Base-by-base conservation (phyloP, 2,329 filamentous ascomycete species). In the Fusarium sacchari region DNA sequence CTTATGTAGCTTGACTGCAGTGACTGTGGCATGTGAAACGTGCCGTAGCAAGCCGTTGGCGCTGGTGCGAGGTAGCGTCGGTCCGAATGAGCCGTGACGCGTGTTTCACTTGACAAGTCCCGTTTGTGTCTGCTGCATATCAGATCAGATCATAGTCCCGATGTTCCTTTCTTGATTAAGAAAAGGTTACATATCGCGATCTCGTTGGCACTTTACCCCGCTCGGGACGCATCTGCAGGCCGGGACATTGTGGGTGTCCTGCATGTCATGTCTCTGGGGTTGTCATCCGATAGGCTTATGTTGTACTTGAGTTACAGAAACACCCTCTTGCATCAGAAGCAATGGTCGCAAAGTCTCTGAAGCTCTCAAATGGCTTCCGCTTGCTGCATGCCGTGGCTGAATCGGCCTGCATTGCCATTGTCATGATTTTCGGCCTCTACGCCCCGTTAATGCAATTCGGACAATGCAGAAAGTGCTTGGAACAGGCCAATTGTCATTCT, bases 381-480 rank as follows among this genome's bases (percentile, higher is more conserved):
- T 24, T 11, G 17, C 17, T 44, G 28, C 11, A 7, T 12, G 7
- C 8, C 22, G 2, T 9, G 22, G 20, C n/a, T 15, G 20, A 14
- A 11, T 7, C 1, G 22, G 13, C 7, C 3, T 34, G 12, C 5
- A 11, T 44, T 28, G 4, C 9, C 39, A 22, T 18, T 4, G 12
- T 10, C 22, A 5, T 8, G 22, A 5, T 11, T 7, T 24, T 14
- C 24, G 5, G n/a, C 6, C 17, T 1, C 1, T 28, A 30, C 0
- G 0, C 42, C 32, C 32, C 18, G 32, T 59, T 60, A 60, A 39
- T 24, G 5, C 3, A 14, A 47, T 59, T 10, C 6, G 17, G 0
- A 30, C 13, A 37, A n/a, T 58, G 8, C 28, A 37, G 3, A n/a
- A 17, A 2, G n/a, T n/a, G 5, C 46, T 28, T 32, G 11, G 2